Evolutionary conservation across 176 grass and related monocot genomes (phyloP).

Genomic region (Eleusine coracana): DNA sequence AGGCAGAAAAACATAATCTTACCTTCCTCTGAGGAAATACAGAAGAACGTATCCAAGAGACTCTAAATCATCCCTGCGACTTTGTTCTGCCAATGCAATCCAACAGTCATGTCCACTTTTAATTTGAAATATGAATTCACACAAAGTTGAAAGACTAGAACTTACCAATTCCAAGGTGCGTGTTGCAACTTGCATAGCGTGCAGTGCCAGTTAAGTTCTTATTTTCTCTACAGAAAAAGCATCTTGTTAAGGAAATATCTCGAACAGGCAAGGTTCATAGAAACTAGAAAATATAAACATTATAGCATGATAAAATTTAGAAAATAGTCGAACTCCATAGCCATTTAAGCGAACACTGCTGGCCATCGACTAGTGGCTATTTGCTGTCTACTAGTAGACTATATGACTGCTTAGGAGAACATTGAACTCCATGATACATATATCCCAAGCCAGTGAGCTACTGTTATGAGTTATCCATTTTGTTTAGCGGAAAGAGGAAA

Average conservation of each 20-base stretch:
- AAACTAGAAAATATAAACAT: not conserved
- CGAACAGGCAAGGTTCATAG: not conserved
- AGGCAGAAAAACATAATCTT: conserved; percentile 28
- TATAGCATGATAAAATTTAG: not conserved
- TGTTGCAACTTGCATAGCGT: conserved; percentile 93
- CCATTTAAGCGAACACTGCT: no score
- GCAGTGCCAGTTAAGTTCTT: conserved; percentile 96
- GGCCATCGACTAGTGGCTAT: no score
- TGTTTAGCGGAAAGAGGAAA: not conserved
- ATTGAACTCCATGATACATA: not conserved
- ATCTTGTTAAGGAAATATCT: conserved; percentile 21
- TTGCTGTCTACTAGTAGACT: no score
- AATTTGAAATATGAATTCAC: conserved; percentile 25
- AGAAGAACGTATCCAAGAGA: conserved; percentile 98
- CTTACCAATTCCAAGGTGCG: conserved; percentile 94
- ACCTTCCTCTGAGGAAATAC: conserved; percentile 95
- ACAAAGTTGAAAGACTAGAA: conserved; percentile 23
- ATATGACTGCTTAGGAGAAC: no score
- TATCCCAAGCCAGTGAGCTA: not conserved
- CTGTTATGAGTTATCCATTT: not conserved
- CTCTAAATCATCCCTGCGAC: conserved; percentile 95
- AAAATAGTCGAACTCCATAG: not conserved
- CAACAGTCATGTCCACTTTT: conserved; percentile 36
- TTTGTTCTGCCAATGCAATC: conserved; percentile 76
- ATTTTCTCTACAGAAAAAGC: conserved; percentile 75